phyloP scores from a whole-genome alignment of 352 stramenopile genomes.

The Pelagophyceae sp. region DNA sequence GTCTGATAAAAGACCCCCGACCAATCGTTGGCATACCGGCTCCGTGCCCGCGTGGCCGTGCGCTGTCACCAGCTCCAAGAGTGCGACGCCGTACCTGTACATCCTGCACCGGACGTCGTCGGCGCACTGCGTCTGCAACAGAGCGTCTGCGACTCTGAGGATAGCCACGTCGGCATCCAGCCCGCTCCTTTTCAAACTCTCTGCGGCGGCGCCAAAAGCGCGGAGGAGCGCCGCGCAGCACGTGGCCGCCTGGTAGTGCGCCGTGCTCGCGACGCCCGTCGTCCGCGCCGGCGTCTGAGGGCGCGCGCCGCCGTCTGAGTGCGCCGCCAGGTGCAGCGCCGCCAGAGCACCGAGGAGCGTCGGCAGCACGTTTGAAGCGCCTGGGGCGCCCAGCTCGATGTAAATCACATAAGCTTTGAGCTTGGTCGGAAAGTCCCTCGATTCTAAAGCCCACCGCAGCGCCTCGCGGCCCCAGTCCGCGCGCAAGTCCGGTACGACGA shows the following conservation, averaged over 20 bases:
- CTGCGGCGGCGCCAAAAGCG: background rate
- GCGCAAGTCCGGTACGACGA: background rate
- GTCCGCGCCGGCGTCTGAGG: background rate
- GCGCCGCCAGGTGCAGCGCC: background rate
- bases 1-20: background rate
- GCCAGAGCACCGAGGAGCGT: background rate
- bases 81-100: background rate
- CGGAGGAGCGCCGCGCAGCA: background rate
- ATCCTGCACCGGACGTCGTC: background rate
- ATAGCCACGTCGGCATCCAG: background rate
- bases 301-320: background rate
- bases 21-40: background rate
- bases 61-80: background rate
- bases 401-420: conserved; percentile 9
- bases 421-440: background rate
- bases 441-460: background rate
- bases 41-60: background rate
- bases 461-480: background rate
- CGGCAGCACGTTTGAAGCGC: background rate
- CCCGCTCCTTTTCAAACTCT: too few relatives aligned
- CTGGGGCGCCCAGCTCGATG: background rate
- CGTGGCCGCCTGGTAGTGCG: background rate
- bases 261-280: conserved; percentile 3
- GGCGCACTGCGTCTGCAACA: background rate
- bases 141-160: background rate